Percentiles rank a stretch among this genome's conserved stretches.
These are phyloP conservation scores for Circinella minor DNA, from an alignment of 371 early-diverging fungal genomes.

Conservation along the genomic window DNA sequence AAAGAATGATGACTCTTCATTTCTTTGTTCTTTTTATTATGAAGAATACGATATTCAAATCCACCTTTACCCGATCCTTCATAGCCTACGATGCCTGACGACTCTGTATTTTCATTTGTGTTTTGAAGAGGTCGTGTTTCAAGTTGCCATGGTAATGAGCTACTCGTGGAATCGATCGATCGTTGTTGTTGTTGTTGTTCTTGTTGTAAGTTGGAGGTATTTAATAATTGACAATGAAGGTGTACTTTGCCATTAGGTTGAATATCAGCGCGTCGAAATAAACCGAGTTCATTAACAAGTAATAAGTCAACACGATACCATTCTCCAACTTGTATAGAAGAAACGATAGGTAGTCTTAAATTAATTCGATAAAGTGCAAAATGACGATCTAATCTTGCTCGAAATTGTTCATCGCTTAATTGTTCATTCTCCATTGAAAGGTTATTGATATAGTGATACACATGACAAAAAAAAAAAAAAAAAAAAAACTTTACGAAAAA, in stretches of 20 bases:
- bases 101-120: neutral
- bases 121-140: conserved; percentile 11
- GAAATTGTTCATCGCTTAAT: conserved; percentile 39
- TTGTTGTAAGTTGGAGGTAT: neutral
- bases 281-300: conserved; percentile 47
- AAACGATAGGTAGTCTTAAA: conserved; percentile 36
- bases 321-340: conserved; percentile 18
- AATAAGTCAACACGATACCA: conserved; percentile 53
- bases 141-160: neutral
- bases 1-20: neutral
- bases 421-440: no score
- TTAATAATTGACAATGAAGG: conserved; percentile 28
- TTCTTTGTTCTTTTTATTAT: neutral
- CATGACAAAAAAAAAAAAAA: no score
- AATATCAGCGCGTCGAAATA: conserved; percentile 47
- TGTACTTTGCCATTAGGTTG: conserved; percentile 37
- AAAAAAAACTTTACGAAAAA: no score
- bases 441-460: no score
- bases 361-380: conserved; percentile 54
- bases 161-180: neutral
- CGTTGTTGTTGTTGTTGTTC: no score
- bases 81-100: no score
- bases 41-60: conserved; percentile 45
- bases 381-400: conserved; percentile 44
- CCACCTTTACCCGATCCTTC: conserved; percentile 49